These are phyloP conservation scores for Rhizopogon sp. DNA, from an alignment of 768 basidiomycete genomes.

Conservation along the genomic window DNA sequence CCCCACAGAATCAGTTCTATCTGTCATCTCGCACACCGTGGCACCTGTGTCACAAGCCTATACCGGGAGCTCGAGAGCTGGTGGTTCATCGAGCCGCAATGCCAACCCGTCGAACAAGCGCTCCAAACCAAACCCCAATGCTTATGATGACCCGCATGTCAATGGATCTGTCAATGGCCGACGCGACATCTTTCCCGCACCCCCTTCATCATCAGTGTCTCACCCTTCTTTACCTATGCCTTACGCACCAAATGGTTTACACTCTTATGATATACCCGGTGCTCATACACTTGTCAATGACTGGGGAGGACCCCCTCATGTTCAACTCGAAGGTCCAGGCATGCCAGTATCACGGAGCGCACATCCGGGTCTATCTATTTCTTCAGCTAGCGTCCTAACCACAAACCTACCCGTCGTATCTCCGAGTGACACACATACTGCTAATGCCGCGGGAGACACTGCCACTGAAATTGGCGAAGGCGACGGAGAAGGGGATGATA, in stretches of 20 bases:
- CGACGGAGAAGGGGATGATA: slow-evolving; percentile 56
- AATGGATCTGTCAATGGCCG: slow-evolving; percentile 29
- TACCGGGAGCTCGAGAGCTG: slow-evolving; percentile 20
- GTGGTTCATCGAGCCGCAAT: slow-evolving; percentile 27
- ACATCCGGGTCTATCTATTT: slow-evolving; percentile 17
- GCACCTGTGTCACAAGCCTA: slow-evolving; percentile 28
- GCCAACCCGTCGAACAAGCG: slow-evolving; percentile 38
- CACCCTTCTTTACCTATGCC: slow-evolving; percentile 54
- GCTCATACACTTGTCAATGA: slow-evolving; percentile 34
- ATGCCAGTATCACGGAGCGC: slow-evolving; percentile 61
- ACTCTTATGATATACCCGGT: slow-evolving; percentile 35
- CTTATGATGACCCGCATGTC: slow-evolving; percentile 38
- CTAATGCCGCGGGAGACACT: slow-evolving; percentile 29
- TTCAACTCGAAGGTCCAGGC: slow-evolving; percentile 70
- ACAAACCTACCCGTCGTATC: slow-evolving; percentile 19
- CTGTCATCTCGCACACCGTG: slow-evolving; percentile 62
- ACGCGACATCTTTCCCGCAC: slow-evolving; percentile 42
- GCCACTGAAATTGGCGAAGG: slow-evolving; percentile 42
- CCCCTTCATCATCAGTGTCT: slow-evolving; percentile 41
- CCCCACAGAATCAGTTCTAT: slow-evolving; percentile 70
- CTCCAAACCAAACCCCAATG: slow-evolving; percentile 31
- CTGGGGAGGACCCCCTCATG: slow-evolving; percentile 47
- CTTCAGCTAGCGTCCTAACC: slow-evolving; percentile 18
- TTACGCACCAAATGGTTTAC: slow-evolving; percentile 30
- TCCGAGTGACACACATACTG: slow-evolving; percentile 27